A percentile compares a stretch with the other conserved stretches of the same genome.
phyloP scores from a whole-genome alignment of 2,329 filamentous ascomycete species.

The Aspergillus arachidicola region DNA sequence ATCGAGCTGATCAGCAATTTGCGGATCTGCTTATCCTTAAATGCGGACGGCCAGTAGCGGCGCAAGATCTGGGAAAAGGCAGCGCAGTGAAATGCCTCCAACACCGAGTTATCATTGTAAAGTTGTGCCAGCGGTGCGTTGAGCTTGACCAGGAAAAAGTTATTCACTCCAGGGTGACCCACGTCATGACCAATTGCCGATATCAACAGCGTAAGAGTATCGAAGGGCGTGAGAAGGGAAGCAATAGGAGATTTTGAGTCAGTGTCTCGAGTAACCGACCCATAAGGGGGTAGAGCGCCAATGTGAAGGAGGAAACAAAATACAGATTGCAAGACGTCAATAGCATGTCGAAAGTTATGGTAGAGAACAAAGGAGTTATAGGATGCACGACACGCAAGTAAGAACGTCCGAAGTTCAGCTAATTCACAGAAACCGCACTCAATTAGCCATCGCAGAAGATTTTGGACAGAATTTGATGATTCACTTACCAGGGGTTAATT shows the following conservation, averaged over 20 bases:
- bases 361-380: conserved; percentile 97
- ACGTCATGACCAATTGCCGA: conserved; percentile 98
- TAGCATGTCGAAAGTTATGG: conserved; percentile 96
- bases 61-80: conserved; percentile 95
- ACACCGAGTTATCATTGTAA: conserved; percentile 94
- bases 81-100: conserved; percentile 96
- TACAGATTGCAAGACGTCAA: conserved; percentile 91
- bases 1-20: conserved; percentile 97
- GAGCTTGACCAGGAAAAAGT: conserved; percentile 88
- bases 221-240: conserved; percentile 77
- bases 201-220: conserved; percentile 84
- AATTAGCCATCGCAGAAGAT: neutral
- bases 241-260: conserved; percentile 66
- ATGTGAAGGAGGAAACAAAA: conserved; percentile 87
- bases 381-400: conserved; percentile 85
- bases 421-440: neutral
- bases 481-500: conserved; percentile 55
- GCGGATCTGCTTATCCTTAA: conserved; percentile 77
- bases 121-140: conserved; percentile 92
- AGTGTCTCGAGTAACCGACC: conserved; percentile 37
- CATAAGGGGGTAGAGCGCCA: conserved; percentile 72
- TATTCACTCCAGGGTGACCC: conserved; percentile 96
- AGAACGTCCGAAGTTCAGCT: conserved; percentile 82
- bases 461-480: neutral
- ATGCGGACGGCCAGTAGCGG: conserved; percentile 84